phyloP scores from a whole-genome alignment of 2,329 filamentous ascomycete species.

The Apiospora pterosperma region DNA sequence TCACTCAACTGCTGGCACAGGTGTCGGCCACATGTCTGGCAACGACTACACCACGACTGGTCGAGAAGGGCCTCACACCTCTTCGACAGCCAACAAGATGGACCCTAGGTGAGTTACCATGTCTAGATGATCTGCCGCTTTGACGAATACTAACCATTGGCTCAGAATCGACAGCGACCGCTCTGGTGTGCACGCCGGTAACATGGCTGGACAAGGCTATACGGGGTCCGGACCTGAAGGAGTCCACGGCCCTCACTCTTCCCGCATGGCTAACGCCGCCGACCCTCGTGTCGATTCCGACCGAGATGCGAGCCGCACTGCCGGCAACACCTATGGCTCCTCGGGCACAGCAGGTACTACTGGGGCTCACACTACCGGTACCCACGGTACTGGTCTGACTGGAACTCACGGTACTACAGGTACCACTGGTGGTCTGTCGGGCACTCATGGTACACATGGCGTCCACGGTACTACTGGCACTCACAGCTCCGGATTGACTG shows the following conservation, averaged over 20 bases:
- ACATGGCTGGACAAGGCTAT: conserved; percentile 22
- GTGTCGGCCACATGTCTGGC: conserved; percentile 8
- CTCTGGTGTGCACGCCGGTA: conserved; percentile 25
- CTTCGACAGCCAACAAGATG: conserved; percentile 45
- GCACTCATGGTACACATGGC: conserved; percentile 5
- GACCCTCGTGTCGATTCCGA: conserved; percentile 56
- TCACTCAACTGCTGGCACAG: conserved; percentile 13
- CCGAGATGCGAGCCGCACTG: conserved; percentile 27
- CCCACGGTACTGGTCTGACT: conserved; percentile 19
- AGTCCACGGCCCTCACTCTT: conserved; percentile 38
- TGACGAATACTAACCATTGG: no score
- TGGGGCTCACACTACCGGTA: conserved; percentile 27
- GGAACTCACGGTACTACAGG: conserved; percentile 14
- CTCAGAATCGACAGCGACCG: conserved; percentile 8
- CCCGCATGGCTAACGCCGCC: conserved; percentile 44
- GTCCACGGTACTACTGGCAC: conserved; percentile 15
- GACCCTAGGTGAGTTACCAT: no score
- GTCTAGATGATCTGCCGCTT: no score
- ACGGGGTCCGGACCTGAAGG: conserved; percentile 18
- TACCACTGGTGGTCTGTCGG: conserved; percentile 14
- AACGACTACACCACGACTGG: neutral
- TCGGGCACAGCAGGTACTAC: neutral
- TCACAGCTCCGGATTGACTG: neutral
- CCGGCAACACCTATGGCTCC: conserved; percentile 23
- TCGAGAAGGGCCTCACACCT: conserved; percentile 37